Evolutionary conservation across 129 eudicot genomes (phyloP), one percentile per base, ranked within the genome.

Genomic region (Helianthus annuus): DNA sequence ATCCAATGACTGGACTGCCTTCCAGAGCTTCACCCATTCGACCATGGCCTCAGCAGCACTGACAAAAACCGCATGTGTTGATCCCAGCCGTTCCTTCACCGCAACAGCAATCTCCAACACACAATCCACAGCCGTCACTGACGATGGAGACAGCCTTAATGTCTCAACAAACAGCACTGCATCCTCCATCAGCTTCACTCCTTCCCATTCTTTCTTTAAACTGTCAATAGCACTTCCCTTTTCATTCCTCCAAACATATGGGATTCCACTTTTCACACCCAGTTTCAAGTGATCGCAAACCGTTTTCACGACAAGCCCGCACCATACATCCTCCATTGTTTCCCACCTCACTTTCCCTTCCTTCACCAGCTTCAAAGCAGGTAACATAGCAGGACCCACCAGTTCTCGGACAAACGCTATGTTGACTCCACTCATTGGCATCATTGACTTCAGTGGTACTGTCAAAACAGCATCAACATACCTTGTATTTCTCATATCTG

Each of bases 341-440:
- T 94, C 99, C 96, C 97, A 90, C 78, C 99, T 84, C 3, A 87
- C 58, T 64, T 88, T 88, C 27, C 99, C 99, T 83, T 94, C 99
- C 79, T 78, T 78, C 0, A 51, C 82, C 83, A 94, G 57, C 85
- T 76, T 86, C 72, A 94, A 83, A 46, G 94, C 91, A 0, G 99
- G 97, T 63, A 88, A 57, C 80, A 90, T 52, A 4, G 86, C 99
- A 3, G 97, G 96, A 3, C 99, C 99, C 71, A 94, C 83, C 61
- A 88, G 69, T 72, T 88, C 93, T 5, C 87, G 83, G 68, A 90
- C 82, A 64, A 90, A 90, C 19, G 71, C 96, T 56, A 94, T 83
- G 85, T 90, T 94, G 56, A 94, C 76, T 32, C 97, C 99, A 27
- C 99, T 94, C 78, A 88, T 48, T 12, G 99, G 97, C 86, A 94